Evolutionary conservation across 1,139 yeast species (phyloP).

Genomic region (Yamadazyma jaroonii): DNA sequence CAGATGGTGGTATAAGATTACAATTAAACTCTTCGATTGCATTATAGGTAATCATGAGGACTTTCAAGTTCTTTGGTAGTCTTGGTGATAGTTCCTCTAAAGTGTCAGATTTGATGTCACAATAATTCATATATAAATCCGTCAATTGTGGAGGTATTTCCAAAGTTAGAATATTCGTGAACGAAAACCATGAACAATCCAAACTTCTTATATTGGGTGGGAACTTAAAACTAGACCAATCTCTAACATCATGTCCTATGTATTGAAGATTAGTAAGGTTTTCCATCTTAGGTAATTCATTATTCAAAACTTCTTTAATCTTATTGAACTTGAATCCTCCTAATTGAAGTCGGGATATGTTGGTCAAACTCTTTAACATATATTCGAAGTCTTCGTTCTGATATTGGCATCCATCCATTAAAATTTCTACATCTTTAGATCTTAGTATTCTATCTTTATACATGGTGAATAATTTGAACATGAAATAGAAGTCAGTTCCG

Average conservation of each 20-base stretch:
- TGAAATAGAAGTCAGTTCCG: conserved; percentile 32
- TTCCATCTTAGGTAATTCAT: conserved; percentile 11
- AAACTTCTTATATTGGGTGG: conserved; percentile 24
- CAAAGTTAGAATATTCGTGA: conserved; percentile 19
- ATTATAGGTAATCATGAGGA: conserved; percentile 36
- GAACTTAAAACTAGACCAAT: conserved; percentile 28
- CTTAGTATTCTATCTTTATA: conserved; percentile 18
- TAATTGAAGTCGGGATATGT: conserved; percentile 30
- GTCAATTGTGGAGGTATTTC: conserved; percentile 10
- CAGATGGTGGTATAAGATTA: conserved; percentile 2
- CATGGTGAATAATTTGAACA: conserved; percentile 22
- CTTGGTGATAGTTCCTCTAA: conserved; percentile 10
- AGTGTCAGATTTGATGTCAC: conserved; percentile 17
- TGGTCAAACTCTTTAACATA: conserved; percentile 21
- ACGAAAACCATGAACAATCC: conserved; percentile 36
- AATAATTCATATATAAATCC: conserved; percentile 31
- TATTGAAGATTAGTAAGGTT: conserved; percentile 25
- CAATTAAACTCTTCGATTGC: conserved; percentile 9
- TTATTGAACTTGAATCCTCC: conserved; percentile 21
- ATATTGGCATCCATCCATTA: conserved; percentile 20
- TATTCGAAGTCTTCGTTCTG: conserved; percentile 18
- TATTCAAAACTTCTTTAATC: conserved; percentile 10
- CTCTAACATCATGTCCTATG: conserved; percentile 29
- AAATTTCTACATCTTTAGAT: conserved; percentile 21
- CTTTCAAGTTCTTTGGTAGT: conserved; percentile 23